These are phyloP conservation scores for Neurospora sp. DNA, from an alignment of 495 filamentous ascomycete genomes.

Conservation along the genomic window DNA sequence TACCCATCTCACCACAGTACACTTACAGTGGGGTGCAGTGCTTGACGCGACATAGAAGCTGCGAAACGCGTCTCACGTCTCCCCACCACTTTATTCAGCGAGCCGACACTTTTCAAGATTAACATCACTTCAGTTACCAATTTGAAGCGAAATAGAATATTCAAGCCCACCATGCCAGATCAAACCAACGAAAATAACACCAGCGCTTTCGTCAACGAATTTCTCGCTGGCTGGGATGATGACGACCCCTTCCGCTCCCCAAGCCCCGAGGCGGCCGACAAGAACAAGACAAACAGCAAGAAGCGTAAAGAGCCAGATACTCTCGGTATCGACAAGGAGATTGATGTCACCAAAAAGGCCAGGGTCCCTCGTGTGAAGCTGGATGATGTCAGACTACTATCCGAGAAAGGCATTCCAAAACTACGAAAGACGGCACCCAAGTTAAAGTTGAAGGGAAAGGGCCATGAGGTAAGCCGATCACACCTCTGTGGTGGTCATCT, in stretches of 20 bases:
- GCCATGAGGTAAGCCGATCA: conserved; percentile 61
- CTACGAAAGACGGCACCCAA: conserved; percentile 60
- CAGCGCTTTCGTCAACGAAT: not conserved
- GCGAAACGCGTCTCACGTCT: not conserved
- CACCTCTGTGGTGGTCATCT: not conserved
- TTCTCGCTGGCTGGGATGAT: conserved; percentile 16
- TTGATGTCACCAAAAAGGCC: conserved; percentile 63
- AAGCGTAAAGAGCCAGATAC: conserved; percentile 28
- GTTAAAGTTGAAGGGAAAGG: conserved; percentile 82
- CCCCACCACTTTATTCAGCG: not conserved
- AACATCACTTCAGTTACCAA: not conserved
- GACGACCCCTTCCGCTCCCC: conserved; percentile 25
- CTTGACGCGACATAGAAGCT: not conserved
- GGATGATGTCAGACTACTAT: conserved; percentile 74
- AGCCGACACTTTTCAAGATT: not conserved
- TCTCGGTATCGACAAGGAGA: conserved; percentile 76
- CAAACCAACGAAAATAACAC: not conserved
- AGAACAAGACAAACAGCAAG: conserved; percentile 14
- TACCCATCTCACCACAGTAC: no score
- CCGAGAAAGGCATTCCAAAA: conserved; percentile 72
- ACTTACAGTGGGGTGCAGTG: not conserved
- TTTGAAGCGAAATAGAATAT: not conserved
- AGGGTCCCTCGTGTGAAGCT: conserved; percentile 71
- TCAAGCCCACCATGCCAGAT: not conserved
- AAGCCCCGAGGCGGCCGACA: conserved; percentile 18